phyloP scores from a whole-genome alignment of 257 asterid genomes.

The Scutellaria baicalensis region DNA sequence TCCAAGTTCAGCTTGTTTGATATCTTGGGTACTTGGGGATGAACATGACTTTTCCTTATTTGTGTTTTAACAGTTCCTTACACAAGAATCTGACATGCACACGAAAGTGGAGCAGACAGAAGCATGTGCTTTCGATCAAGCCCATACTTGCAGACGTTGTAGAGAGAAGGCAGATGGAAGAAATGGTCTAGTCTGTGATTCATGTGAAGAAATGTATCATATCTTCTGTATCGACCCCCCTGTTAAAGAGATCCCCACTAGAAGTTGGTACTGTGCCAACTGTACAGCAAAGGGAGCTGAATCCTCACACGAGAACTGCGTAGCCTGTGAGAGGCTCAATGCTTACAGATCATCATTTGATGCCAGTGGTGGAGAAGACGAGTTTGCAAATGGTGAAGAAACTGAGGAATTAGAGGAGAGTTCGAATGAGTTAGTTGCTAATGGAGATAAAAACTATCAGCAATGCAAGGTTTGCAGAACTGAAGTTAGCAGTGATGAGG shows the following conservation, averaged over 20 bases:
- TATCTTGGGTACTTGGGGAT: neutral
- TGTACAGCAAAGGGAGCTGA: conserved; percentile 60
- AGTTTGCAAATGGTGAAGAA: conserved; percentile 17
- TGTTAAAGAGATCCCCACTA: conserved; percentile 57
- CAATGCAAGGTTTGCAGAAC: conserved; percentile 60
- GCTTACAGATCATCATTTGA: conserved; percentile 23
- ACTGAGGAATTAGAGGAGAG: conserved; percentile 51
- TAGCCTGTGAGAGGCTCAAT: conserved; percentile 60
- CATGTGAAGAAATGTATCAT: conserved; percentile 86
- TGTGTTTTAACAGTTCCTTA: conserved; percentile 29
- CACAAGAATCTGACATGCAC: conserved; percentile 35
- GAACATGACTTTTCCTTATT: conserved; percentile 5
- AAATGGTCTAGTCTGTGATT: conserved; percentile 72
- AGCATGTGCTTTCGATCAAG: conserved; percentile 24
- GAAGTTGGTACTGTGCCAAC: conserved; percentile 75
- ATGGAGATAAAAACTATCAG: conserved; percentile 20
- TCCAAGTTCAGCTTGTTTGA: neutral
- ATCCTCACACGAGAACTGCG: conserved; percentile 67
- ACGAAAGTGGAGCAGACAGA: conserved; percentile 40
- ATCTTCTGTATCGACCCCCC: conserved; percentile 72
- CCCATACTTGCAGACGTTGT: conserved; percentile 55
- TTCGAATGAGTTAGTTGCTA: conserved; percentile 35
- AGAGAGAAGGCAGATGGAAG: conserved; percentile 61
- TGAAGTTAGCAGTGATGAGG: conserved; percentile 32
- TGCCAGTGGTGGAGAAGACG: conserved; percentile 29